phyloP scores from a whole-genome alignment of 1,139 yeast species.

The Saccharomyces pastorianus region DNA sequence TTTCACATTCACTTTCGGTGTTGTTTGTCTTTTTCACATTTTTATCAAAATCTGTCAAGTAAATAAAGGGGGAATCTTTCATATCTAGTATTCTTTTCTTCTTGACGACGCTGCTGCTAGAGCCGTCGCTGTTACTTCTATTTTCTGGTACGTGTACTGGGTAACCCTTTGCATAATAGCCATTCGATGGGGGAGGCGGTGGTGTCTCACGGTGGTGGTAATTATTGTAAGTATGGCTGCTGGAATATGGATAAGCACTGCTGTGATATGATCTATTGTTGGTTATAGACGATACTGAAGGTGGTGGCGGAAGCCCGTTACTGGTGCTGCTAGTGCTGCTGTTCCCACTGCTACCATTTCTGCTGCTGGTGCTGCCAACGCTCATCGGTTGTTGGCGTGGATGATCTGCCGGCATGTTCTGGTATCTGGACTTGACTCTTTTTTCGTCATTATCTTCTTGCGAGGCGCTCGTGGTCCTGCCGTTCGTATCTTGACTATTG shows the following conservation, averaged over 20 bases:
- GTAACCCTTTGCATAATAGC: not conserved
- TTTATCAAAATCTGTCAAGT: conserved; percentile 18
- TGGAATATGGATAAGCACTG: not conserved
- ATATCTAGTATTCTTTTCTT: conserved; percentile 9
- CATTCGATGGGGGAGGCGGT: not conserved
- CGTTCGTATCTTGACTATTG: not conserved
- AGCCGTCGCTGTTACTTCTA: not conserved
- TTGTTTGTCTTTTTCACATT: conserved; percentile 3
- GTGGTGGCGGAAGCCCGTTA: conserved; percentile 2
- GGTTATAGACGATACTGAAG: not conserved
- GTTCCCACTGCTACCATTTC: not conserved
- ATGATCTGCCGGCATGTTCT: not conserved
- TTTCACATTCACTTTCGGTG: conserved; percentile 11
- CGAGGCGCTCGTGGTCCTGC: not conserved
- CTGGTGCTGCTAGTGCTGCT: not conserved
- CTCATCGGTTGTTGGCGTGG: not conserved
- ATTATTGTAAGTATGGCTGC: not conserved
- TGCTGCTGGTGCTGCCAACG: not conserved
- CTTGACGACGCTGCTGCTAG: not conserved
- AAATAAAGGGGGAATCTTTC: conserved; percentile 18
- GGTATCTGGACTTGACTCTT: not conserved
- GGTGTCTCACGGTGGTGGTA: not conserved
- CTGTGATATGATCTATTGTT: not conserved
- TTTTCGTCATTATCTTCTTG: not conserved
- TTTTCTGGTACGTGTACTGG: not conserved